Evolutionary conservation across 306 rosid genomes (phyloP).

Genomic region (Cercis canadensis): DNA sequence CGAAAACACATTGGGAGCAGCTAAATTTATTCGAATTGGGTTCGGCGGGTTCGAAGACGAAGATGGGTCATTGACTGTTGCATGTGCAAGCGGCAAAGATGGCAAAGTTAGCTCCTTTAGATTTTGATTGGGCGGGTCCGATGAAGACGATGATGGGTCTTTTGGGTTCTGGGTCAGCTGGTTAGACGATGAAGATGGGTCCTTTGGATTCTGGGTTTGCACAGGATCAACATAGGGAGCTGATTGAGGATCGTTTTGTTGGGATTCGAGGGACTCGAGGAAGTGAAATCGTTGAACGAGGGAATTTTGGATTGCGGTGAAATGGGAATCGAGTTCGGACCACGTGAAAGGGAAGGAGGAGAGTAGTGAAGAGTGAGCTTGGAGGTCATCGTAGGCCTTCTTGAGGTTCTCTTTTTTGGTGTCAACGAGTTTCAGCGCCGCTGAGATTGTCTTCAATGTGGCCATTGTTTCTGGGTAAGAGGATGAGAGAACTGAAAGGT

Average conservation of each 20-base stretch:
- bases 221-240: not conserved
- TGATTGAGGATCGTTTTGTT: slow-evolving; percentile 4
- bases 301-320: slow-evolving; percentile 58
- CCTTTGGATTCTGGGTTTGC: not conserved
- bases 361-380: slow-evolving; percentile 59
- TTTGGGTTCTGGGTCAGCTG: slow-evolving; percentile 3
- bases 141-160: slow-evolving; percentile 31
- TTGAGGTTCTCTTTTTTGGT: slow-evolving; percentile 63
- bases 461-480: slow-evolving; percentile 38
- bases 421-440: slow-evolving; percentile 58
- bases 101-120: not conserved
- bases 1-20: not conserved
- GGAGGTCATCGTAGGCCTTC: slow-evolving; percentile 74
- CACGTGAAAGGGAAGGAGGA: slow-evolving; percentile 63
- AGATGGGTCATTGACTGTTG: slow-evolving; percentile 14
- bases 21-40: slow-evolving; percentile 16
- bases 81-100: not conserved
- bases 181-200: slow-evolving; percentile 35
- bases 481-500: not conserved
- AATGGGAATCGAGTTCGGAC: slow-evolving; percentile 71
- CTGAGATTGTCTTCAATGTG: slow-evolving; percentile 54
- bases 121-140: not conserved
- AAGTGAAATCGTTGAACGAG: slow-evolving; percentile 52
- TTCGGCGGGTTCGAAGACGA: not conserved
- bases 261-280: slow-evolving; percentile 66